phyloP scores from a whole-genome alignment of 2,329 filamentous ascomycete genomes.

The Colletotrichum gigasporum region DNA sequence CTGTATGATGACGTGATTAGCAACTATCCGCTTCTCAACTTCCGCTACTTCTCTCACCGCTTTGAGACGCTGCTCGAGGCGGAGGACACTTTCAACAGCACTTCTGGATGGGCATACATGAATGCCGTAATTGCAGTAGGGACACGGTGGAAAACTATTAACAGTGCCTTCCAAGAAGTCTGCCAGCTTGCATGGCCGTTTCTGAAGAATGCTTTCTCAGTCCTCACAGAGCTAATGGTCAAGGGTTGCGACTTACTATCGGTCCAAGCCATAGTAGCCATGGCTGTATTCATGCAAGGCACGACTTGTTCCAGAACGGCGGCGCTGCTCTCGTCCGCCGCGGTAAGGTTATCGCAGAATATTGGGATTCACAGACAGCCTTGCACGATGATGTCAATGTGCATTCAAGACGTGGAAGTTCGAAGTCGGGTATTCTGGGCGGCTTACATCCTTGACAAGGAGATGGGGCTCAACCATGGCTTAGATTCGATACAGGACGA shows the following conservation, averaged over 20 bases:
- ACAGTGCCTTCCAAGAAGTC: constrained; percentile 17
- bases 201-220: constrained; percentile 26
- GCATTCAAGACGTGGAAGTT: constrained; percentile 11
- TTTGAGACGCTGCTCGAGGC: constrained; percentile 13
- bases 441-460: constrained; percentile 29
- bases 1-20: constrained; percentile 12
- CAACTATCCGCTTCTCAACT: constrained; percentile 25
- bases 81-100: constrained; percentile 18
- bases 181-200: constrained; percentile 27
- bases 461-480: constrained; percentile 22
- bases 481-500: constrained; percentile 19
- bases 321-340: constrained; percentile 13
- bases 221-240: constrained; percentile 20
- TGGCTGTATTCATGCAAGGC: constrained; percentile 29
- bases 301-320: constrained; percentile 19
- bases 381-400: constrained; percentile 19
- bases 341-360: constrained; percentile 17
- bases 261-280: constrained; percentile 23
- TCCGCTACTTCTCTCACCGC: constrained; percentile 10
- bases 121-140: constrained; percentile 20
- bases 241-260: constrained; percentile 13
- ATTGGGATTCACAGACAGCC: constrained; percentile 26
- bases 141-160: constrained; percentile 18
- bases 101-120: constrained; percentile 28
- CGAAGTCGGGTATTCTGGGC: constrained; percentile 30